phyloP scores from a whole-genome alignment of 116 monocot genomes.

The Phalaenopsis hybrid region DNA sequence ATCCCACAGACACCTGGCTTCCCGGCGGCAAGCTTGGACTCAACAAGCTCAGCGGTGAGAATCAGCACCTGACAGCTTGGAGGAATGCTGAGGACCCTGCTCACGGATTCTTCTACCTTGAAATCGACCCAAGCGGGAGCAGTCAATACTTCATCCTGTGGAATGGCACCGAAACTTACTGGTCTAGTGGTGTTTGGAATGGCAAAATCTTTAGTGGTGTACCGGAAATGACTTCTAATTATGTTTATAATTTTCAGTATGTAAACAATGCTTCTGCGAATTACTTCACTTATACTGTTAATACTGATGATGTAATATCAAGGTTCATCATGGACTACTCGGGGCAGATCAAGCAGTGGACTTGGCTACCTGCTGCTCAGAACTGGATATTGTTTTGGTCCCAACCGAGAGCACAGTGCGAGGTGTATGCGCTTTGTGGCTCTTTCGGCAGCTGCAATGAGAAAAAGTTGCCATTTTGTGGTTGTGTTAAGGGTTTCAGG shows the following conservation, averaged over 20 bases:
- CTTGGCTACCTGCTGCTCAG: conserved; percentile 17
- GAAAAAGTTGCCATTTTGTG: conserved; percentile 16
- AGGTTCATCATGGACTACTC: conserved; percentile 23
- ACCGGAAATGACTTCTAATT: conserved; percentile 19
- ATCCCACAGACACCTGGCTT: conserved; percentile 42
- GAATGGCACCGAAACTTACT: conserved; percentile 22
- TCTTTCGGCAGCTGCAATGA: conserved; percentile 38
- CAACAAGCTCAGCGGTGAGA: conserved; percentile 24
- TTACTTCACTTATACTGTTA: conserved; percentile 22
- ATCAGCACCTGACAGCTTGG: conserved; percentile 32
- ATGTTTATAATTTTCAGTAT: conserved; percentile 6
- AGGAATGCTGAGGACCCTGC: conserved; percentile 38
- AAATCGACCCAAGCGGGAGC: conserved; percentile 25
- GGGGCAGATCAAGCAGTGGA: conserved; percentile 26
- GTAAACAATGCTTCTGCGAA: conserved; percentile 9
- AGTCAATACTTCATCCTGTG: conserved; percentile 21
- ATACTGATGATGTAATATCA: conserved; percentile 3
- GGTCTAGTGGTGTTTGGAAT: conserved; percentile 34
- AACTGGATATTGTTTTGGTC: conserved; percentile 39
- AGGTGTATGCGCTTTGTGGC: conserved; percentile 42
- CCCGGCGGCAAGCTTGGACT: conserved; percentile 29
- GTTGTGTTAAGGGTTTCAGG: conserved; percentile 30
- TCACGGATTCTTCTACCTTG: conserved; percentile 24
- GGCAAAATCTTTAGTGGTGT: conserved; percentile 22
- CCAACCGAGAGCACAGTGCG: conserved; percentile 28